Conservation (phyloP, 1,284 basidiomycete genomes). For the Singerocomus rubriflavus region DNA sequence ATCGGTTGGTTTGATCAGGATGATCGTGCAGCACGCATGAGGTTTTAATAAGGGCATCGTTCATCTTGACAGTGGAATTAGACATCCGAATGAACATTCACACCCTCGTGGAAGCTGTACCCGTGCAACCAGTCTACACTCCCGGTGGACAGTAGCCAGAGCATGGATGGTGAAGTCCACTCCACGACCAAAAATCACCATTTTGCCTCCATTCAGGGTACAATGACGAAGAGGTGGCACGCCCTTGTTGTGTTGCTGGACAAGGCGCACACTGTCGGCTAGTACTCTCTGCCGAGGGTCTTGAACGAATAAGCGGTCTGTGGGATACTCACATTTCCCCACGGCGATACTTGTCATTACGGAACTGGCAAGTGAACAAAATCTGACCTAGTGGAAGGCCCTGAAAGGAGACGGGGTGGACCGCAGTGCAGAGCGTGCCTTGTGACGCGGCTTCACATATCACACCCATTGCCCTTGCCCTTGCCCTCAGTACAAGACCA, state of each 20-base stretch:
- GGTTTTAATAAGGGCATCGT: no score
- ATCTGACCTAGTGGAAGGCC: not conserved
- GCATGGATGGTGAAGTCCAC: not conserved
- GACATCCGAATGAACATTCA: not conserved
- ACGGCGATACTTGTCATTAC: not conserved
- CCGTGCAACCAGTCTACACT: not conserved
- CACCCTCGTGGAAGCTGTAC: not conserved
- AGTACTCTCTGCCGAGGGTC: not conserved
- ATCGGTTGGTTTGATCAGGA: no score
- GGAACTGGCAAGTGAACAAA: constrained; percentile 1
- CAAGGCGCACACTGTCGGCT: not conserved
- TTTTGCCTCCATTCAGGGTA: not conserved
- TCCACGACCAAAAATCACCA: not conserved
- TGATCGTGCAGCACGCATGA: no score
- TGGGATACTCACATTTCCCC: not conserved
- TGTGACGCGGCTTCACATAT: constrained; percentile 9
- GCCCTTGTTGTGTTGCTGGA: not conserved
- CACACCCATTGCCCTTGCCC: not conserved
- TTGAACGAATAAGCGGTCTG: not conserved
- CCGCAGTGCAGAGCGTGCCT: not conserved
- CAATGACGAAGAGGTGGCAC: no score
- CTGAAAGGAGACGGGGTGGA: not conserved
- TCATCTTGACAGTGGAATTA: no score
- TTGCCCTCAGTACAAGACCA: constrained; percentile 3
- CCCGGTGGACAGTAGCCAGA: not conserved